A percentile compares a stretch with the other conserved stretches of the same genome.
phyloP scores from a whole-genome alignment of 768 basidiomycete species.

The Podaxis sp. region DNA sequence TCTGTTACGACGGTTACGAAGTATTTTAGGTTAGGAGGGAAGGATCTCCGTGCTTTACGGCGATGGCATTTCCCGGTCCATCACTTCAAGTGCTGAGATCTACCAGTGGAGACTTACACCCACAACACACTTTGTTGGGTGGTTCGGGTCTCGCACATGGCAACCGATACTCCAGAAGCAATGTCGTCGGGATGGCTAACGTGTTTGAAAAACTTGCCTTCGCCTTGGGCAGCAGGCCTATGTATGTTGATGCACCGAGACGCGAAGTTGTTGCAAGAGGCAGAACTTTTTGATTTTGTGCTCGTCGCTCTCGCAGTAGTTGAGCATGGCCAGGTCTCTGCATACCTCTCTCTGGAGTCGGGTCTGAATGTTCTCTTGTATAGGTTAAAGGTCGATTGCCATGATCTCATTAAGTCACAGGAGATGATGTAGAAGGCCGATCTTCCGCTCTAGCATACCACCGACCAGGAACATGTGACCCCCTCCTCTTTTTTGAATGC shows the following conservation, averaged over 20 bases:
- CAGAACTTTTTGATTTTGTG: neutral
- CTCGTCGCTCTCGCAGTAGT: neutral
- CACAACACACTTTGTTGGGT: no score
- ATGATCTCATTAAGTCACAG: neutral
- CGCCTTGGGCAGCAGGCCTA: neutral
- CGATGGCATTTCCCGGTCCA: neutral
- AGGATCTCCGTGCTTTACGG: neutral
- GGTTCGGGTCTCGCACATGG: neutral
- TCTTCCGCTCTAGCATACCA: no score
- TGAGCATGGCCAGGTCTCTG: neutral
- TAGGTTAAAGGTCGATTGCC: neutral
- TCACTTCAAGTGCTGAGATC: neutral
- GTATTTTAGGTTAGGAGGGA: slow-evolving; percentile 2
- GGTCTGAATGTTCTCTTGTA: neutral
- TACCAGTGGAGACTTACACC: neutral
- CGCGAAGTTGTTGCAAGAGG: neutral
- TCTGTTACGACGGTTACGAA: neutral
- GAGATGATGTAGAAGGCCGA: neutral
- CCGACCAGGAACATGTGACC: no score
- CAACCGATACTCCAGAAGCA: neutral
- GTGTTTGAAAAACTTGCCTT: neutral
- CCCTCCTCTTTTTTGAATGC: no score
- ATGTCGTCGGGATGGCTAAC: neutral
- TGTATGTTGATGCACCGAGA: neutral
- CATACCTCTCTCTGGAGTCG: neutral